Conservation (phyloP, 208 protist genomes). For the Trypanosoma grayi region DNA sequence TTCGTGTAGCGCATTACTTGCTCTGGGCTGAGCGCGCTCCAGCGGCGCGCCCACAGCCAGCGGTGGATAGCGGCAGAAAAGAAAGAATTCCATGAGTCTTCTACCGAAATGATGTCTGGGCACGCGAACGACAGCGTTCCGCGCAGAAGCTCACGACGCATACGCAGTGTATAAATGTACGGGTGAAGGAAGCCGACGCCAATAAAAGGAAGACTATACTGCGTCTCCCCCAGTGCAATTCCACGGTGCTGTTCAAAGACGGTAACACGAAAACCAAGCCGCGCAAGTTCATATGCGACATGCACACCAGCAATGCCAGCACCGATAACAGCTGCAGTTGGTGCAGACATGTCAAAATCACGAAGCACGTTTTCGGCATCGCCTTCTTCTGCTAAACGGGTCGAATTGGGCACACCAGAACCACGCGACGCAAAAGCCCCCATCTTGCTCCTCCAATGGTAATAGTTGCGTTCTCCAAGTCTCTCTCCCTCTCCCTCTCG, state of each 20-base stretch:
- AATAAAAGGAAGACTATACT: conserved; percentile 59
- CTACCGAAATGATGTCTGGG: conserved; percentile 48
- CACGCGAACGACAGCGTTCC: conserved; percentile 41
- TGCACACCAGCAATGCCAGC: conserved; percentile 84
- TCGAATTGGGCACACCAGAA: not conserved
- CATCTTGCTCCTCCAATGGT: too few relatives aligned
- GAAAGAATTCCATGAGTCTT: conserved; percentile 58
- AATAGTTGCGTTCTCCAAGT: too few relatives aligned
- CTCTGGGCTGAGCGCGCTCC: conserved; percentile 34
- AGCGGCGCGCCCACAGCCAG: conserved; percentile 62
- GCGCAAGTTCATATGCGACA: conserved; percentile 79
- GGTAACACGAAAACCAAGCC: conserved; percentile 77
- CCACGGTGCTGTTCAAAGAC: conserved; percentile 72
- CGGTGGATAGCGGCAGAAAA: conserved; percentile 56
- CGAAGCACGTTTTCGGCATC: conserved; percentile 25
- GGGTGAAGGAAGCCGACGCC: conserved; percentile 76
- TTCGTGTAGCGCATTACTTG: conserved; percentile 73
- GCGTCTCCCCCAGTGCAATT: conserved; percentile 50
- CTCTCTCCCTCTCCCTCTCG: not conserved
- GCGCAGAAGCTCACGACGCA: conserved; percentile 42
- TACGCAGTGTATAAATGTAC: conserved; percentile 30
- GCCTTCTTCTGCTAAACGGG: not conserved
- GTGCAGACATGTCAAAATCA: conserved; percentile 38
- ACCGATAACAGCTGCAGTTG: conserved; percentile 76
- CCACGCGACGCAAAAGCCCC: conserved; percentile 2